phyloP scores from a whole-genome alignment of 176 grass and related monocot genomes.

The Aegilops speltoides region DNA sequence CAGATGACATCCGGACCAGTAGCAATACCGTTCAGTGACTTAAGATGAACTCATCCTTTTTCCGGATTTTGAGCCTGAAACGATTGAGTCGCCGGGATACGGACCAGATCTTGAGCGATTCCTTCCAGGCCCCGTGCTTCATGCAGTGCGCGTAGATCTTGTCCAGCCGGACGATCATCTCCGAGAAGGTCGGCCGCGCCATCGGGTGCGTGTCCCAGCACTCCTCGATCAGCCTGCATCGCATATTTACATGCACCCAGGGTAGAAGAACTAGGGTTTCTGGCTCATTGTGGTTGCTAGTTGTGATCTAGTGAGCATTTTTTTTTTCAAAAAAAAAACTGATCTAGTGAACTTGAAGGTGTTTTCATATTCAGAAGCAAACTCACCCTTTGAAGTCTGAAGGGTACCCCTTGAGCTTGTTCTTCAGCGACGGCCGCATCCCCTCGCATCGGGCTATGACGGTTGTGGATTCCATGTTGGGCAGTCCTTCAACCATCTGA shows the following conservation, averaged over 20 bases:
- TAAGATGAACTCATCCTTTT: not conserved
- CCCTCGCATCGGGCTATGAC: constrained; percentile 56
- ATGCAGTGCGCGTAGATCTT: constrained; percentile 65
- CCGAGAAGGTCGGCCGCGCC: constrained; percentile 79
- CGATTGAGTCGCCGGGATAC: constrained; percentile 27
- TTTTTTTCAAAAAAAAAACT: too few species aligned
- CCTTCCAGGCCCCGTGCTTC: constrained; percentile 86
- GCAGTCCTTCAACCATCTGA: constrained; percentile 47
- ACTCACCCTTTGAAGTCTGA: constrained; percentile 88
- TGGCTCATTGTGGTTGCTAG: not conserved
- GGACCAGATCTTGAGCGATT: constrained; percentile 90
- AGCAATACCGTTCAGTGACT: not conserved
- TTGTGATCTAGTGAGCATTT: not conserved
- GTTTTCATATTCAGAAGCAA: not conserved
- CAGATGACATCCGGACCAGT: not conserved
- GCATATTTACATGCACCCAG: not conserved
- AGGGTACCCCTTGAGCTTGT: constrained; percentile 74
- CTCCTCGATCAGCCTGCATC: constrained; percentile 82
- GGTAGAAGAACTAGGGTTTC: constrained; percentile 4
- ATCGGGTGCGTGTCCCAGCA: constrained; percentile 67
- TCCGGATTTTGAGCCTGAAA: constrained; percentile 22
- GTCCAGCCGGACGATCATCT: constrained; percentile 87
- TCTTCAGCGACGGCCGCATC: constrained; percentile 68
- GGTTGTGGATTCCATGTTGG: not conserved
- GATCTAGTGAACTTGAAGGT: not conserved